Conservation (phyloP, 768 basidiomycete species). For the Russula emetica region DNA sequence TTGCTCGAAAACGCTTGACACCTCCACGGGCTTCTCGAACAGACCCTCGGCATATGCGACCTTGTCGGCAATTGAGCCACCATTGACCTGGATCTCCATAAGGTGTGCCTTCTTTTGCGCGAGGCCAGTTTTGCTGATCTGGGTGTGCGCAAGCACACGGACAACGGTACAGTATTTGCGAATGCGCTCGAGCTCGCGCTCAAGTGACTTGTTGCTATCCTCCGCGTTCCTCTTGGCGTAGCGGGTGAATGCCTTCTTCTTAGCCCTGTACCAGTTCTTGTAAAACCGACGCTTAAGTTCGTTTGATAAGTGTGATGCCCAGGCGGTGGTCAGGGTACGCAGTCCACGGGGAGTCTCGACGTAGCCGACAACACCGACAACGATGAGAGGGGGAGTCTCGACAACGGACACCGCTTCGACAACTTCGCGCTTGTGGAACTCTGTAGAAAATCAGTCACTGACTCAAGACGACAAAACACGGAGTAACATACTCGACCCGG, state of each 20-base stretch:
- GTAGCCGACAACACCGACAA: slow-evolving; percentile 98
- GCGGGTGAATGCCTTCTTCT: slow-evolving; percentile 99
- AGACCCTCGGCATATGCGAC: slow-evolving; percentile 90
- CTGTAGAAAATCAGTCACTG: slow-evolving; percentile 40
- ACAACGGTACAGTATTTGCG: slow-evolving; percentile 99
- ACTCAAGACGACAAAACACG: neutral
- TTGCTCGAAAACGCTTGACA: slow-evolving; percentile 86
- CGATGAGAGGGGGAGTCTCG: slow-evolving; percentile 95
- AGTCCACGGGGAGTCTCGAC: slow-evolving; percentile 99
- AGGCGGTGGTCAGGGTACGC: slow-evolving; percentile 96
- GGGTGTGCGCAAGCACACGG: slow-evolving; percentile 98
- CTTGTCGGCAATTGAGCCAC: slow-evolving; percentile 94
- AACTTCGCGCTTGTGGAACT: slow-evolving; percentile 99
- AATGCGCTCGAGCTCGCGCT: slow-evolving; percentile 97
- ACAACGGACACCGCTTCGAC: slow-evolving; percentile 96
- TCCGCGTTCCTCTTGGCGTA: slow-evolving; percentile 99
- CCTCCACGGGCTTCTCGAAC: slow-evolving; percentile 95
- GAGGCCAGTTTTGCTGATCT: slow-evolving; percentile 96
- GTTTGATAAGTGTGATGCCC: slow-evolving; percentile 97
- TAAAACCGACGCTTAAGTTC: slow-evolving; percentile 99
- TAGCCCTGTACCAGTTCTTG: slow-evolving; percentile 99
- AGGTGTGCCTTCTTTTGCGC: slow-evolving; percentile 99
- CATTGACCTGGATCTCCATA: slow-evolving; percentile 99
- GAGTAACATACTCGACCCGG: slow-evolving; percentile 85
- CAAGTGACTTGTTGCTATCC: slow-evolving; percentile 84